A percentile compares a stretch with the other conserved stretches of the same genome.
These are phyloP conservation scores for Carnegiea gigantea DNA, from an alignment of 179 eudicot species.

Conservation along the genomic window DNA sequence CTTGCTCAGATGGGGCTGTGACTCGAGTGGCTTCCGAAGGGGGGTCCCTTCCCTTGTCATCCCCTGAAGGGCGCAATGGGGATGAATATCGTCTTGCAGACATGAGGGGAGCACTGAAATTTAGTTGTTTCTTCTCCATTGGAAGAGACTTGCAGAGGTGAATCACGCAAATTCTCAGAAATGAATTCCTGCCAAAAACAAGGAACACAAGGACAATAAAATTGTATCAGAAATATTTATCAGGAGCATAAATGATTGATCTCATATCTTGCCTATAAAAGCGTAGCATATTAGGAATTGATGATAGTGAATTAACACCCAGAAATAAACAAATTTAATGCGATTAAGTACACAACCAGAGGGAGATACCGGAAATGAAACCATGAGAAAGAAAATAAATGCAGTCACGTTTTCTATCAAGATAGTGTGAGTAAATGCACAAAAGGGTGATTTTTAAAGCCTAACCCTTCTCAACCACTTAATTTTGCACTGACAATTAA, in stretches of 20 bases:
- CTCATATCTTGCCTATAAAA: background rate
- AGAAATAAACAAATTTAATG: background rate
- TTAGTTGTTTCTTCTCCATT: slow-evolving; percentile 70
- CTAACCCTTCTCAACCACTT: slow-evolving; percentile 9
- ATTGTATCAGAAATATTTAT: slow-evolving; percentile 5
- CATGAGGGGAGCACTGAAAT: slow-evolving; percentile 70
- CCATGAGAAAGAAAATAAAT: background rate
- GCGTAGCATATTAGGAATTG: background rate
- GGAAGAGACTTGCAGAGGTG: background rate
- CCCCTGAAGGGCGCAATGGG: slow-evolving; percentile 33
- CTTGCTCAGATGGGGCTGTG: slow-evolving; percentile 25
- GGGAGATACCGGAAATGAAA: background rate
- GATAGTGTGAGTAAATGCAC: background rate
- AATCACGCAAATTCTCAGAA: background rate
- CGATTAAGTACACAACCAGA: background rate
- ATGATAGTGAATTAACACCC: background rate
- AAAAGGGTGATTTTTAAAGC: slow-evolving; percentile 1
- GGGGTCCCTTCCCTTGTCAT: slow-evolving; percentile 14
- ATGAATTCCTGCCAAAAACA: slow-evolving; percentile 16
- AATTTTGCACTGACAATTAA: slow-evolving; percentile 9
- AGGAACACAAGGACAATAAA: slow-evolving; percentile 12
- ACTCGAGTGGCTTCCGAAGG: background rate
- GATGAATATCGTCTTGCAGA: slow-evolving; percentile 69
- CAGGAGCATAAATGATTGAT: background rate
- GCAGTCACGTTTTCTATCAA: background rate